Conservation (phyloP, 108 stramenopile species). For the Chaetoceros tenuissimus region DNA sequence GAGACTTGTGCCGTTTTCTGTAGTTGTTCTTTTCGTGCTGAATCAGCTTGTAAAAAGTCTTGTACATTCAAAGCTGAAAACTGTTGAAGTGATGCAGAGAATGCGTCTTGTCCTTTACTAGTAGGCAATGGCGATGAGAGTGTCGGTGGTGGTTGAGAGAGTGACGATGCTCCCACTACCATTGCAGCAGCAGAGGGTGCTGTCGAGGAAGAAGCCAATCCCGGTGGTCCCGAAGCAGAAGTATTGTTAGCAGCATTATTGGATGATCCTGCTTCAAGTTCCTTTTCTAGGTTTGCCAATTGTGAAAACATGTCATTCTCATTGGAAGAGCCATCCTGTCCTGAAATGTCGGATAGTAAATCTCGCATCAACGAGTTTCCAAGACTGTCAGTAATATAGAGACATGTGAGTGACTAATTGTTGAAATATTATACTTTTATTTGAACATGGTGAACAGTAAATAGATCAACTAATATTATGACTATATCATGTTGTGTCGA, state of each 20-base stretch:
- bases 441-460: too few relatives aligned
- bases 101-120: slow-evolving; percentile 42
- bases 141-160: neutral
- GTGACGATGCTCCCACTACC: slow-evolving; percentile 28
- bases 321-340: slow-evolving; percentile 5
- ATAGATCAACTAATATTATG: too few relatives aligned
- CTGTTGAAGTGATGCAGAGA: slow-evolving; percentile 60
- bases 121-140: neutral
- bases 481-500: too few relatives aligned
- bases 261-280: neutral
- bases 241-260: neutral
- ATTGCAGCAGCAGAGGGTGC: slow-evolving; percentile 47
- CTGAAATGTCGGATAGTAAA: slow-evolving; percentile 48
- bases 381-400: too few relatives aligned
- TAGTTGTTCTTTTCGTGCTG: slow-evolving; percentile 36
- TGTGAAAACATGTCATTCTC: neutral
- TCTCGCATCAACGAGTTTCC: slow-evolving; percentile 75
- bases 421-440: too few relatives aligned
- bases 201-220: too few relatives aligned
- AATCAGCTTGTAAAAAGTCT: slow-evolving; percentile 73
- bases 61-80: slow-evolving; percentile 58
- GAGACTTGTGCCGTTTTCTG: neutral
- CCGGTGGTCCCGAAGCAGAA: slow-evolving; percentile 8
- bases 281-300: neutral
- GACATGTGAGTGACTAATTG: too few relatives aligned